Evolutionary conservation across 352 stramenopile species (phyloP), one percentile per base, ranked within the genome.

Genomic region (Phytophthora crassamura): DNA sequence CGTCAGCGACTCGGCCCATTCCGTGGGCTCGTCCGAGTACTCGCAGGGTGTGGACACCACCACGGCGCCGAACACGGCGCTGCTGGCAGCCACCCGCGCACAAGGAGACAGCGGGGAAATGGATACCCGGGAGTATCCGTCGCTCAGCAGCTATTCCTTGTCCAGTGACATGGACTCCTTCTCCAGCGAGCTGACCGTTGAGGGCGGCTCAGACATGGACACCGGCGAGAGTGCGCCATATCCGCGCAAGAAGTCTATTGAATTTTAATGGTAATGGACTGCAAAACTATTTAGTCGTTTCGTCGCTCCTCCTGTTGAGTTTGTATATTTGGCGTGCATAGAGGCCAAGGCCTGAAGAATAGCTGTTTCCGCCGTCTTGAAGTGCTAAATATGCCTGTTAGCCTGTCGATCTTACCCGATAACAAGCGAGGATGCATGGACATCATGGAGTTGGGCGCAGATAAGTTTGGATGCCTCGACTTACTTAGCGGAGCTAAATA

Each of bases 241-340:
- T 40, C 75, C 74, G 18, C 74, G 64, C 35, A 85, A 84, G 57
- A 71, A 78, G 42, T 84, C 76, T 5, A 82, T 77, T 54, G 76
- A 84, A 41, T 84, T 84, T 64, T 84, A 72, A 59, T 10, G 35
- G 48, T 48, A 38, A 51, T 56, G 34, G 41, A 61, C 11, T 46
- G 40, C 22, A 20, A 22, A 42, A 35, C 16, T 67, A 71, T 61
- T 62, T 71, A 56, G 46, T 18, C 30, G 41, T 10, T 7, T 46
- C 40, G n/a, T 25, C n/a, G 43, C 41, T 60, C 33, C 14, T 53
- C 53, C 41, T 30, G 35, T 33, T 45, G 34, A 35, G 41, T 50
- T 40, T 50, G 50, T 49, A 50, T 49, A 50, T n/a, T n/a, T n/a
- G n/a, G n/a, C n/a, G n/a, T n/a, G n/a, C n/a, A n/a, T n/a, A n/a